Conservation (phyloP, 2,329 filamentous ascomycete species). For the Apiospora aurea region DNA sequence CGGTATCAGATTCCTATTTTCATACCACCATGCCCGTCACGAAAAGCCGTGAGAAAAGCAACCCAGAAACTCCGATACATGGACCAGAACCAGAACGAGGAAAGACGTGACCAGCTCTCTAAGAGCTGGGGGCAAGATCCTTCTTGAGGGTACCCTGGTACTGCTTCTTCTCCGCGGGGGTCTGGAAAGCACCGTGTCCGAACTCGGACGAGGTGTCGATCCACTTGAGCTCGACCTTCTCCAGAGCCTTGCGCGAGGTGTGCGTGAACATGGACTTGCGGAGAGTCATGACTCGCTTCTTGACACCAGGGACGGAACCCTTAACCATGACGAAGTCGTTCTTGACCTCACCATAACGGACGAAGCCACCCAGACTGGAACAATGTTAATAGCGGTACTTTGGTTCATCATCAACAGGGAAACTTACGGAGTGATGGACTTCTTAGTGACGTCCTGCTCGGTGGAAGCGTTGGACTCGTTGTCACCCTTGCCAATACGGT, state of each 20-base stretch:
- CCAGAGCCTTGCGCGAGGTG: slow-evolving; percentile 92
- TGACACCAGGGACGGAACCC: slow-evolving; percentile 95
- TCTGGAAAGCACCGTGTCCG: slow-evolving; percentile 99
- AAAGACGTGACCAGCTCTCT: slow-evolving; percentile 45
- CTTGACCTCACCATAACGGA: slow-evolving; percentile 98
- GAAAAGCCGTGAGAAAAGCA: slow-evolving; percentile 45
- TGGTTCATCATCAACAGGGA: neutral
- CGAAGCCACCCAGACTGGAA: slow-evolving; percentile 93
- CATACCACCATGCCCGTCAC: slow-evolving; percentile 42
- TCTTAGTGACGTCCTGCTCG: slow-evolving; percentile 97
- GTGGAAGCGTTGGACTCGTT: slow-evolving; percentile 94
- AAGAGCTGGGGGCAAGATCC: slow-evolving; percentile 69
- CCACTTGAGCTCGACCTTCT: slow-evolving; percentile 99
- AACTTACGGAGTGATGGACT: slow-evolving; percentile 98
- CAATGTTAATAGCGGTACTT: slow-evolving; percentile 42
- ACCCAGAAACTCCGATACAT: slow-evolving; percentile 64
- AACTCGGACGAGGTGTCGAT: slow-evolving; percentile 99
- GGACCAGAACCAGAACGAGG: slow-evolving; percentile 50
- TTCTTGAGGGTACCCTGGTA: slow-evolving; percentile 99
- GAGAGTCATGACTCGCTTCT: slow-evolving; percentile 99
- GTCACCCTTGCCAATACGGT: slow-evolving; percentile 93
- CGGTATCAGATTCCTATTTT: slow-evolving; percentile 42
- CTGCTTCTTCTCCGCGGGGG: slow-evolving; percentile 94
- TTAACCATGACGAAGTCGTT: slow-evolving; percentile 99
- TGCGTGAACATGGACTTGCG: slow-evolving; percentile 99